Conservation (phyloP, 1,139 yeast genomes). For the Magnusiomyces tetraspermus region DNA sequence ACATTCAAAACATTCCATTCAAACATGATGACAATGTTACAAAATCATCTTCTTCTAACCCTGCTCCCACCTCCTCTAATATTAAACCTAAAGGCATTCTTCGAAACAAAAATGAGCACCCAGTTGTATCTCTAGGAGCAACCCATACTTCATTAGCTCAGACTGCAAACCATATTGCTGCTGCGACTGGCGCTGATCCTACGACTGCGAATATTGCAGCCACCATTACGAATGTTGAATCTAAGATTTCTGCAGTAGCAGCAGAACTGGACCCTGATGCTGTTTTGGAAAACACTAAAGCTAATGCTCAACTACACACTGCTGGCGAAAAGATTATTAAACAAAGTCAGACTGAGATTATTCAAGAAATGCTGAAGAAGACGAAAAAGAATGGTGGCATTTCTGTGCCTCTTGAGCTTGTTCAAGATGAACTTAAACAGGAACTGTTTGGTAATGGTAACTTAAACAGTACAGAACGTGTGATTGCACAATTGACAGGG, state of each 20-base stretch:
- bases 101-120: conserved; percentile 8
- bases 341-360: conserved; percentile 7
- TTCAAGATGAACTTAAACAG: no score
- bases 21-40: no score
- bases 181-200: not conserved
- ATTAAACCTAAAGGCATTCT: conserved; percentile 14
- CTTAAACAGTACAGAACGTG: not conserved
- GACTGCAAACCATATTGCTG: no score
- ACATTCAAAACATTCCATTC: no score
- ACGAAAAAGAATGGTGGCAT: conserved; percentile 28
- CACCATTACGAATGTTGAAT: no score
- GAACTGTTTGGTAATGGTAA: not conserved
- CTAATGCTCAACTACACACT: conserved; percentile 35
- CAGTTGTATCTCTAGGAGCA: not conserved
- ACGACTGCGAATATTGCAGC: no score
- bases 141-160: no score
- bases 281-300: conserved; percentile 41
- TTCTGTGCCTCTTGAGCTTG: no score
- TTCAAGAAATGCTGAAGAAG: conserved; percentile 19
- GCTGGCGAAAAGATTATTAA: conserved; percentile 22
- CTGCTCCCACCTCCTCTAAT: no score
- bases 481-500: no score
- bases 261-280: conserved; percentile 33
- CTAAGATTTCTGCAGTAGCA: no score
- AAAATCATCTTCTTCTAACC: no score